phyloP scores from a whole-genome alignment of 2,329 filamentous ascomycete species.

The Tympanopsis confertula region DNA sequence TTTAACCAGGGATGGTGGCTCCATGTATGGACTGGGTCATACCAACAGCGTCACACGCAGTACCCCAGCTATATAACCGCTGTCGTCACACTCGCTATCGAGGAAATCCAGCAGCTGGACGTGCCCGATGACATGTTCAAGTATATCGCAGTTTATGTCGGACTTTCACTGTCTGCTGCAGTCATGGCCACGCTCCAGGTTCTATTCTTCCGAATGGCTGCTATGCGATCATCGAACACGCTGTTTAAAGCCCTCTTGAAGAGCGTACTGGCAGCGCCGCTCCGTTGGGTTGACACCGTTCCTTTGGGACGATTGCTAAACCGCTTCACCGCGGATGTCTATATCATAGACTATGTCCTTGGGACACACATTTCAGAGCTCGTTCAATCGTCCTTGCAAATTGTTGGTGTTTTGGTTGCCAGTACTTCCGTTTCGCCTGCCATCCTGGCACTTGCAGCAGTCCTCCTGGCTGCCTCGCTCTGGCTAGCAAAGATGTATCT shows the following conservation, averaged over 20 bases:
- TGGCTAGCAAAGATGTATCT: not conserved
- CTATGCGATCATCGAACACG: not conserved
- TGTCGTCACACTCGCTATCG: too few relatives aligned
- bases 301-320: slow-evolving; percentile 28
- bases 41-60: too few relatives aligned
- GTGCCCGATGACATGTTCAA: too few relatives aligned
- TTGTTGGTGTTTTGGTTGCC: not conserved
- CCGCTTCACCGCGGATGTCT: slow-evolving; percentile 26
- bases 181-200: too few relatives aligned
- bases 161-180: too few relatives aligned
- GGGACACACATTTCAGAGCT: slow-evolving; percentile 14
- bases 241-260: slow-evolving; percentile 12
- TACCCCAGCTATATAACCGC: too few relatives aligned
- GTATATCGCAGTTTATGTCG: not conserved
- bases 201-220: too few relatives aligned
- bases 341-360: slow-evolving; percentile 20
- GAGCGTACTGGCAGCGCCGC: slow-evolving; percentile 23
- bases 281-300: slow-evolving; percentile 25
- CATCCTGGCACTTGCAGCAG: not conserved
- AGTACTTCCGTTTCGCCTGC: not conserved
- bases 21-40: too few relatives aligned
- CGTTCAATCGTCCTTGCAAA: slow-evolving; percentile 9
- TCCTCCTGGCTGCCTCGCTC: not conserved
- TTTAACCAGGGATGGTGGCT: too few relatives aligned
- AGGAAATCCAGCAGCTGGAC: too few relatives aligned